Base-by-base conservation (phyloP, 331 rosid genomes). In the Cydonia oblonga region DNA sequence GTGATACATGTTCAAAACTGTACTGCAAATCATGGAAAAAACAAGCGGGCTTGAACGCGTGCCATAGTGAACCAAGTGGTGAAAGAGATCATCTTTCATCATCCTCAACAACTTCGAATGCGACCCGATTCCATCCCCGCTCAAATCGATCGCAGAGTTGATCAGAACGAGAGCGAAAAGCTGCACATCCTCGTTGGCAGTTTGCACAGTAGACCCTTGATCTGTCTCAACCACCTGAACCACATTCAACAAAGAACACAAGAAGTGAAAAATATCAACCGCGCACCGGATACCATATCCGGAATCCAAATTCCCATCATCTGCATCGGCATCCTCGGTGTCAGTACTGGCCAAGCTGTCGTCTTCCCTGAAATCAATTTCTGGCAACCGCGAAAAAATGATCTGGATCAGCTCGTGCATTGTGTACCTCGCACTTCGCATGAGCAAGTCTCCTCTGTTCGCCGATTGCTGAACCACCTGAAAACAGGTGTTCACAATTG, bases 21-120 rank as follows among this genome's bases (percentile, higher is more conserved):
- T 88, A 81, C 96, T 87, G 88, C 96, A 95, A 72, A 91, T 91
- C 97, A 95, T 91, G 76, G 97, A 91, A 28, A 95, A 73, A 40
- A 95, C 96, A 68, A 88, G 87, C 2, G 97, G 88, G 78, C 87
- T 88, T 0, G 96, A 86, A 79, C 90, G 64, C 5, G 88, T 74
- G 2, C 97, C 97, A 40, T 88, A 91, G 64, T 91, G 84, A 68
- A 95, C 89, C 86, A 95, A 83, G 82, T 95, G 99, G 71, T 95
- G 96, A 76, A 91, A 89, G 38, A 95, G 73, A 23, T 95, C 96
- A 67, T 95, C 97, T 76, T 90, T 92, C 38, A 91, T 83, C 99
- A 95, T 89, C 70, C 93, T 87, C 87, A 91, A 81, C 23, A 95
- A 84, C 88, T 83, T 89, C 1, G 93, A 88, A 77, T 88, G 93